These are phyloP conservation scores for Firmiana major DNA, from an alignment of 345 rosid genomes.

Conservation along the genomic window DNA sequence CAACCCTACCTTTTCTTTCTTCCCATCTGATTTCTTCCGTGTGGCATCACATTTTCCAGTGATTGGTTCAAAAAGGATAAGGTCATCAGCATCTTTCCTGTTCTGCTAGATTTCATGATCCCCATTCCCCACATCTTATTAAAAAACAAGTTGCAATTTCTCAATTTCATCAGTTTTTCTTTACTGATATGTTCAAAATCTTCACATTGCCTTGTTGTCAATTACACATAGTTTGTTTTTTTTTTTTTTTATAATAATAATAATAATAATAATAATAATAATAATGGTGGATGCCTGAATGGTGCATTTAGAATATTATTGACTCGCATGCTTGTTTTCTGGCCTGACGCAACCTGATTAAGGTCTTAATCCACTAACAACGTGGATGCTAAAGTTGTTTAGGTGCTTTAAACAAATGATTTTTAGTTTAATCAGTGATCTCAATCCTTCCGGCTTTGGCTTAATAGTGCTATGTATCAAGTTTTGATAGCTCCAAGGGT, in stretches of 20 bases:
- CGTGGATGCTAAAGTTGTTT: conserved; percentile 34
- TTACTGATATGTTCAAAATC: conserved; percentile 1
- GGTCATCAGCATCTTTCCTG: conserved; percentile 25
- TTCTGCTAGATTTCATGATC: conserved; percentile 18
- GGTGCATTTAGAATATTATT: conserved; percentile 26
- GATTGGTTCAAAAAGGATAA: conserved; percentile 55
- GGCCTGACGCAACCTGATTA: conserved; percentile 20
- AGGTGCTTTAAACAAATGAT: conserved; percentile 11
- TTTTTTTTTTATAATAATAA: too few species aligned
- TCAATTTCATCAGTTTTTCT: conserved; percentile 8
- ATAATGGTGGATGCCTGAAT: conserved; percentile 39
- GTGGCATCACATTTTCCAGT: conserved; percentile 21
- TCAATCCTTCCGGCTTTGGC: not conserved
- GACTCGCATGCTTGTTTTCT: conserved; percentile 32
- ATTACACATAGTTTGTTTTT: not conserved
- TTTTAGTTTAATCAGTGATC: conserved; percentile 7
- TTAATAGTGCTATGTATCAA: not conserved
- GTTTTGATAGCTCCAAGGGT: not conserved
- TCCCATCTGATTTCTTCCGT: conserved; percentile 16
- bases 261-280: conserved; percentile 15
- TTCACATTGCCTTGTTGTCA: conserved; percentile 14
- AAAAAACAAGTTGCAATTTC: conserved; percentile 5
- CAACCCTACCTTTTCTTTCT: conserved; percentile 19
- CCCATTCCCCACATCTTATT: conserved; percentile 10
- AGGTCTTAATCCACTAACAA: conserved; percentile 54